Evolutionary conservation across 1,139 yeast species (phyloP), one percentile per base, ranked within the genome.

Genomic region (Kodamaea sp.): DNA sequence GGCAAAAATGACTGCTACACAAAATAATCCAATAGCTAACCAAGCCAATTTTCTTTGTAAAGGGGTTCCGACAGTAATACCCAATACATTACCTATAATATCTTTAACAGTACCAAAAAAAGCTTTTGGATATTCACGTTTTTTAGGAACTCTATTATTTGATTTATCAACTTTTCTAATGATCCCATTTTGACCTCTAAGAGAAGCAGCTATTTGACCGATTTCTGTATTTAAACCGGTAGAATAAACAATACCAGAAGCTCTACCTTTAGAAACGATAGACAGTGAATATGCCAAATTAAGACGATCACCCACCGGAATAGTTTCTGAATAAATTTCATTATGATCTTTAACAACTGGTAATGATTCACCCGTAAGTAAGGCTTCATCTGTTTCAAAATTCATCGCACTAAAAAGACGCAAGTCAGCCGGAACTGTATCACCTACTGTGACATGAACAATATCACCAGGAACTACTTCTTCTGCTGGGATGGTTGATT

Each of bases 401-500:
- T 66, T 62, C 54, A 67, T 63, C 36, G 61, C 45, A 23, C 60
- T 63, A 28, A 66, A 46, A 10, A 72, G 53, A 41, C 79, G 58
- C 43, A 73, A 52, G 50, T 75, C 81, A 4, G 80, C 80, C 11
- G 80, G 75, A 5, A 75, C 54, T 26, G 75, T 72, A 47, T 67
- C 73, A 32, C 80, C 80, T 10, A 70, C 68, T 25, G 57, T 49
- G 35, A 75, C 53, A 32, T 59, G 56, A 9, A 74, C 65, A 35
- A 75, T 52, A 49, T 75, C 80, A 36, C 81, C 81, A 2, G 77
- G 78, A 31, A 74, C 79, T 7, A 74, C 62, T 25, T 70, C 65
- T 34, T 61, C 65, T 2, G 75, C 70, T 7, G 63, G 58, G 32
- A 72, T 54, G 30, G 47, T 31, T 31, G 65, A 59, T 25, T 58